Evolutionary conservation across 805 yeast species (phyloP).

Genomic region (Torulaspora maleeae): DNA sequence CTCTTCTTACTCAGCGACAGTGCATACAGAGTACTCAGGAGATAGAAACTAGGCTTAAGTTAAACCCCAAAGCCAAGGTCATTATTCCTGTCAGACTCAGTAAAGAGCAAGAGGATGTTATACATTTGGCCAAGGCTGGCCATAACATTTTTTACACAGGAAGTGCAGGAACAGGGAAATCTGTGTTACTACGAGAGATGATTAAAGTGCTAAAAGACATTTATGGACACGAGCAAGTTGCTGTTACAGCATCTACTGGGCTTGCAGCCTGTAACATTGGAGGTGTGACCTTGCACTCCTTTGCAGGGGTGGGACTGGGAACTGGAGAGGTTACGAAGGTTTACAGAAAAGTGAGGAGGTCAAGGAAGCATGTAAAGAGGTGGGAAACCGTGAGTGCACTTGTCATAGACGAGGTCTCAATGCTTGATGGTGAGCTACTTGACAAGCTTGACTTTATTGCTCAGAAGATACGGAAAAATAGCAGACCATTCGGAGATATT

Average conservation of each 20-base stretch:
- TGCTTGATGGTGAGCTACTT: slow-evolving; percentile 67
- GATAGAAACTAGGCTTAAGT: slow-evolving; percentile 10
- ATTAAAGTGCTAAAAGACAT: slow-evolving; percentile 48
- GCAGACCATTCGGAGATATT: slow-evolving; percentile 71
- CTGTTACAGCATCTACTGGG: slow-evolving; percentile 82
- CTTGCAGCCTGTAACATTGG: slow-evolving; percentile 79
- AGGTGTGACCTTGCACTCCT: slow-evolving; percentile 72
- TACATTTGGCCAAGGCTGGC: slow-evolving; percentile 60
- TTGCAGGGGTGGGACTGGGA: slow-evolving; percentile 74
- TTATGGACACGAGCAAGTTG: slow-evolving; percentile 50
- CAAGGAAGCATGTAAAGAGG: slow-evolving; percentile 44
- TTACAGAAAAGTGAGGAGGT: slow-evolving; percentile 49
- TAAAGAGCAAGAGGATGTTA: slow-evolving; percentile 61
- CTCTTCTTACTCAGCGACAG: slow-evolving; percentile 33
- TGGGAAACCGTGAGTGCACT: slow-evolving; percentile 59
- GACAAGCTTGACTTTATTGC: slow-evolving; percentile 63
- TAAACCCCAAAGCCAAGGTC: slow-evolving; percentile 25
- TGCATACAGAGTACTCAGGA: slow-evolving; percentile 15
- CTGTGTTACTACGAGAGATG: slow-evolving; percentile 67
- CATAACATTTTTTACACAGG: slow-evolving; percentile 86
- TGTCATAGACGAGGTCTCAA: slow-evolving; percentile 73
- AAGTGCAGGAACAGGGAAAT: slow-evolving; percentile 98
- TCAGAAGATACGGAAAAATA: slow-evolving; percentile 42
- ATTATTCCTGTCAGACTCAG: slow-evolving; percentile 38
- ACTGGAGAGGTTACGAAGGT: slow-evolving; percentile 46